Evolutionary conservation across 208 protist genomes (phyloP).

Genomic region (Sergeia podlipaevii): DNA sequence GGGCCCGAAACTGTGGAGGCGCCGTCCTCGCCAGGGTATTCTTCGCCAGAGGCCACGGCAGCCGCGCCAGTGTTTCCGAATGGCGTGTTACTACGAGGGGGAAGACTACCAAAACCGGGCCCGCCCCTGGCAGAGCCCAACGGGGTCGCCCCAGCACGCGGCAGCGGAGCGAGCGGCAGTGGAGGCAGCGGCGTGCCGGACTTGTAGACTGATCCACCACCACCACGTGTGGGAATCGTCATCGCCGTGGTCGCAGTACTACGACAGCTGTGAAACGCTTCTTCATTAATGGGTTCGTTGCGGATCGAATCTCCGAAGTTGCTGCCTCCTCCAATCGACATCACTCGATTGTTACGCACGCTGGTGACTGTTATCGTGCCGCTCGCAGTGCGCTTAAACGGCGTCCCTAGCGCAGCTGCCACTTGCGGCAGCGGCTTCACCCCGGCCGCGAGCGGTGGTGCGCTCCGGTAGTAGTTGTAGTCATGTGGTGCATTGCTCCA

Average conservation of each 20-base stretch:
- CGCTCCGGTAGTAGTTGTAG: slow-evolving; percentile 13
- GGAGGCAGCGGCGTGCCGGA: too few relatives aligned
- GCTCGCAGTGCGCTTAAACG: not conserved
- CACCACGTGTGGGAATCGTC: not conserved
- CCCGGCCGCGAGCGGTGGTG: not conserved
- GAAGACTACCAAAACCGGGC: not conserved
- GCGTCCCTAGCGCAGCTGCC: too few relatives aligned
- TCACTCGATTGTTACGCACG: slow-evolving; percentile 11
- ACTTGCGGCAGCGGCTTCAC: not conserved
- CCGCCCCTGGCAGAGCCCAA: not conserved
- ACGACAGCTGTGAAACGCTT: slow-evolving; percentile 14
- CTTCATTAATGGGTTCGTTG: not conserved
- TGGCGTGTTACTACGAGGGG: not conserved
- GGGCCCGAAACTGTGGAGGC: not conserved
- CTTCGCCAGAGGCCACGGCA: not conserved
- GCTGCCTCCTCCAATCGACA: not conserved
- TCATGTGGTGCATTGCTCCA: slow-evolving; percentile 14
- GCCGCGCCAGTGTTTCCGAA: not conserved
- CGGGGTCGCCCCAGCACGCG: too few relatives aligned
- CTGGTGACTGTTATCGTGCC: slow-evolving; percentile 14
- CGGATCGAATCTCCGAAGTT: not conserved
- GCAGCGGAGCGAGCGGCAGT: not conserved
- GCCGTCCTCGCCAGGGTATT: not conserved
- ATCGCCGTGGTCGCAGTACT: slow-evolving; percentile 8
- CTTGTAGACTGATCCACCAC: not conserved